These are phyloP conservation scores for Bipolaris zeicola DNA, from an alignment of 2,329 filamentous ascomycete species.

Conservation along the genomic window DNA sequence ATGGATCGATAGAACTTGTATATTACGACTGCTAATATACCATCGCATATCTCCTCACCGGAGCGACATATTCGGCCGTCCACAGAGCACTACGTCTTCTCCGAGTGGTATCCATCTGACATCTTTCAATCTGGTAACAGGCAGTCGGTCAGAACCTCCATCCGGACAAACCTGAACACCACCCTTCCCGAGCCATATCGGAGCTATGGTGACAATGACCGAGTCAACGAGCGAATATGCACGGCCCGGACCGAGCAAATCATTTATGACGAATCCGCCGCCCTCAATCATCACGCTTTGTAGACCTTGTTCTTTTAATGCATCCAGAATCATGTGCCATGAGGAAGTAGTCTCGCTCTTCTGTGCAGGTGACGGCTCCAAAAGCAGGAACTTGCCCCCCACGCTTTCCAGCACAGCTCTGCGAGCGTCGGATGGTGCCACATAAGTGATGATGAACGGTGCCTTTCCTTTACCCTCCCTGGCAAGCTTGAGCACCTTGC, in stretches of 20 bases:
- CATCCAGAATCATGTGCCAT: conserved; percentile 11
- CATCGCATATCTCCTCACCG: background rate
- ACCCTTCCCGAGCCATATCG: conserved; percentile 84
- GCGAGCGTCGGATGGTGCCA: conserved; percentile 9
- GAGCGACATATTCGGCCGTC: conserved; percentile 54
- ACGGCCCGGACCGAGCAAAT: conserved; percentile 60
- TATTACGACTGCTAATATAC: background rate
- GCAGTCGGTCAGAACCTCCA: conserved; percentile 55
- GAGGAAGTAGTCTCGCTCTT: background rate
- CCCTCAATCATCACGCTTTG: conserved; percentile 91
- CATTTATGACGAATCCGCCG: conserved; percentile 80
- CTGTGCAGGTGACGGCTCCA: background rate
- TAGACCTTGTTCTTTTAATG: conserved; percentile 55
- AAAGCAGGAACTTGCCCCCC: conserved; percentile 32
- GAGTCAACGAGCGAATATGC: conserved; percentile 64
- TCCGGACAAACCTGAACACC: conserved; percentile 80
- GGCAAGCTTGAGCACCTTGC: conserved; percentile 70
- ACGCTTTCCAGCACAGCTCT: conserved; percentile 42
- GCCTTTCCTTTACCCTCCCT: conserved; percentile 69
- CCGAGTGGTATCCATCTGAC: conserved; percentile 79
- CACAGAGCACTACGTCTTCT: conserved; percentile 82
- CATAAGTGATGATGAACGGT: conserved; percentile 68
- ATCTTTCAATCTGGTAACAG: conserved; percentile 68
- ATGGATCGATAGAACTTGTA: background rate
- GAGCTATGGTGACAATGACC: conserved; percentile 87